Percentiles rank a stretch among this genome's conserved stretches.
These are phyloP conservation scores for Ceratocystis eucalypticola DNA, from an alignment of 2,329 filamentous ascomycete species.

Conservation along the genomic window DNA sequence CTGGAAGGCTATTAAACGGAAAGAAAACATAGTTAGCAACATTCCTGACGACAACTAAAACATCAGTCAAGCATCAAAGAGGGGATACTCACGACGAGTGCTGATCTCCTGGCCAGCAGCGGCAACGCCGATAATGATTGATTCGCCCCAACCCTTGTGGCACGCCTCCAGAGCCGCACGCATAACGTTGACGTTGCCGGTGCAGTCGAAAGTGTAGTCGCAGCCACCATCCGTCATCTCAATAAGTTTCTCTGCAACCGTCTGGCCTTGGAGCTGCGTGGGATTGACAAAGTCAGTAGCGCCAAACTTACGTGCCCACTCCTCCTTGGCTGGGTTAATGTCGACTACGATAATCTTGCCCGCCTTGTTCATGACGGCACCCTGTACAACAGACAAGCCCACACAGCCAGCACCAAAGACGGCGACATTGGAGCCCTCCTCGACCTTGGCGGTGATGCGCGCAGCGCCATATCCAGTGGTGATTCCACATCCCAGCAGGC, in stretches of 20 bases:
- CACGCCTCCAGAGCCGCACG: constrained; percentile 88
- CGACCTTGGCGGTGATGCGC: constrained; percentile 80
- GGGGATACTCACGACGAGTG: constrained; percentile 64
- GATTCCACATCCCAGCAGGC: constrained; percentile 92
- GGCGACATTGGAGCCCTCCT: constrained; percentile 78
- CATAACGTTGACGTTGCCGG: constrained; percentile 93
- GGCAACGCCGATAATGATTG: constrained; percentile 93
- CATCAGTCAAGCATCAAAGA: neutral
- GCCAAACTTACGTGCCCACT: constrained; percentile 86
- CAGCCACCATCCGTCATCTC: constrained; percentile 97
- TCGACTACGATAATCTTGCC: constrained; percentile 59
- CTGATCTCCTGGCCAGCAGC: constrained; percentile 92
- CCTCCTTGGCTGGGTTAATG: constrained; percentile 80
- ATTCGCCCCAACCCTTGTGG: constrained; percentile 98
- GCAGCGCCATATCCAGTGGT: constrained; percentile 96
- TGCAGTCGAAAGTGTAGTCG: constrained; percentile 99
- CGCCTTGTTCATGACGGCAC: constrained; percentile 72
- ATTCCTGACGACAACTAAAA: neutral
- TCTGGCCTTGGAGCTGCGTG: constrained; percentile 56
- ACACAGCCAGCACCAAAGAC: constrained; percentile 95
- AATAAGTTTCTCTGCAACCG: constrained; percentile 79
- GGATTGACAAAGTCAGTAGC: constrained; percentile 97
- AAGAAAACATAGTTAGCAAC: constrained; percentile 20
- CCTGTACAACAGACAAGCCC: constrained; percentile 88
- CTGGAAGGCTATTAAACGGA: constrained; percentile 63